Conservation (phyloP, 106 monocot species). For the Dendrobium officinale region DNA sequence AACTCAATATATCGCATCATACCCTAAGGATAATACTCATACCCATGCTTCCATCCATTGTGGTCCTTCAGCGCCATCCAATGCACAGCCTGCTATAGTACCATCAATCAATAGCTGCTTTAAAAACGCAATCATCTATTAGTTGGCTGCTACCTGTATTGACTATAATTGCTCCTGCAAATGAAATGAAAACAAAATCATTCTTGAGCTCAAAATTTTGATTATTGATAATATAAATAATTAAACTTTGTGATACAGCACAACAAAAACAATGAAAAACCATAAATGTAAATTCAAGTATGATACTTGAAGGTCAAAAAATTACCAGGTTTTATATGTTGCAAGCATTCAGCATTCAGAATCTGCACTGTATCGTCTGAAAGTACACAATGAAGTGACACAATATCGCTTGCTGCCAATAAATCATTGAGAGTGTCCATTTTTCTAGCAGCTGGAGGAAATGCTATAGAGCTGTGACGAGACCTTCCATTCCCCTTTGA, state of each 20-base stretch:
- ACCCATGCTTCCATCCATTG: constrained; percentile 99
- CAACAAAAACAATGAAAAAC: background rate
- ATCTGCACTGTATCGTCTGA: constrained; percentile 81
- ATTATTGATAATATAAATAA: background rate
- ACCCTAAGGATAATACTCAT: constrained; percentile 53
- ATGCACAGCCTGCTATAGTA: constrained; percentile 91
- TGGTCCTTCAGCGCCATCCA: constrained; percentile 96
- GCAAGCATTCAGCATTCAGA: constrained; percentile 75
- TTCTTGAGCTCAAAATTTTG: background rate
- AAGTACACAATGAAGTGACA: constrained; percentile 89
- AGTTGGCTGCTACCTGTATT: constrained; percentile 21
- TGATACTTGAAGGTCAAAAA: background rate
- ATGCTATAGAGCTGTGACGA: constrained; percentile 43
- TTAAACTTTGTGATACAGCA: background rate
- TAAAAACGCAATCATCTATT: constrained; percentile 45
- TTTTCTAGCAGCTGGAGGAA: constrained; percentile 87
- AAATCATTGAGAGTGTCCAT: constrained; percentile 98
- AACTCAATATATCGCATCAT: constrained; percentile 14
- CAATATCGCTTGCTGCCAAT: constrained; percentile 87
- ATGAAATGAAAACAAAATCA: background rate
- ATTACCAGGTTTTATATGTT: constrained; percentile 92
- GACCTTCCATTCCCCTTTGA: constrained; percentile 60
- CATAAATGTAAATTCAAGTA: background rate
- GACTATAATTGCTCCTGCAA: constrained; percentile 18
- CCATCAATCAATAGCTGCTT: constrained; percentile 92